Conservation (phyloP, 78 protist genomes). For the Dictyostelium citrinum region DNA sequence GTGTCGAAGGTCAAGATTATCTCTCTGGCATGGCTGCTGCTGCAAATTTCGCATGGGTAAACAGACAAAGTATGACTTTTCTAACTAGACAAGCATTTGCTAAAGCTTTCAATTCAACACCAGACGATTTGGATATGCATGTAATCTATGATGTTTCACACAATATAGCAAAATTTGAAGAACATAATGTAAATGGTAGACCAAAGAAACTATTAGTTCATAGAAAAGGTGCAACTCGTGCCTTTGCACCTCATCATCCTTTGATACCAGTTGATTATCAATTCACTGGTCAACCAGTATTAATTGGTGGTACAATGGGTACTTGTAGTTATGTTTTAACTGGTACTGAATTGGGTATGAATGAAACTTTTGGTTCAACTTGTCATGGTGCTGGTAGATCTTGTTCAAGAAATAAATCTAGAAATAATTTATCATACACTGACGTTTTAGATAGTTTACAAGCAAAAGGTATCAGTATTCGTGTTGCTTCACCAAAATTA, state of each 20-base stretch:
- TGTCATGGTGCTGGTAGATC: slow-evolving; percentile 99
- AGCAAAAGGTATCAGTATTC: slow-evolving; percentile 87
- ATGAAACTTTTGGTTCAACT: slow-evolving; percentile 92
- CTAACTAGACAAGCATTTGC: slow-evolving; percentile 86
- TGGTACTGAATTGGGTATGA: slow-evolving; percentile 94
- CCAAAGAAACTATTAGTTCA: slow-evolving; percentile 91
- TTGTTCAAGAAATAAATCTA: slow-evolving; percentile 85
- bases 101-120: slow-evolving; percentile 80
- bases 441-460: slow-evolving; percentile 83
- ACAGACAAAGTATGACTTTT: slow-evolving; percentile 93
- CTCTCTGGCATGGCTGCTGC: slow-evolving; percentile 95
- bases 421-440: slow-evolving; percentile 60
- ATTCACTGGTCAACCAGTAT: slow-evolving; percentile 94
- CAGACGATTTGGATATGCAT: slow-evolving; percentile 96
- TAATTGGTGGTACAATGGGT: slow-evolving; percentile 98
- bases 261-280: slow-evolving; percentile 95
- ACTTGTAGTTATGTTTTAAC: slow-evolving; percentile 93
- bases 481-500: slow-evolving; percentile 94
- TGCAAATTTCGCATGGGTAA: slow-evolving; percentile 97
- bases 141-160: slow-evolving; percentile 97
- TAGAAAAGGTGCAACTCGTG: slow-evolving; percentile 97
- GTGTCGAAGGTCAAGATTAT: slow-evolving; percentile 86
- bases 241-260: slow-evolving; percentile 97
- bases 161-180: slow-evolving; percentile 95
- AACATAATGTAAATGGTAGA: slow-evolving; percentile 93